Base-by-base conservation (phyloP, 768 basidiomycete genomes). In the Pulveroboletus frians region DNA sequence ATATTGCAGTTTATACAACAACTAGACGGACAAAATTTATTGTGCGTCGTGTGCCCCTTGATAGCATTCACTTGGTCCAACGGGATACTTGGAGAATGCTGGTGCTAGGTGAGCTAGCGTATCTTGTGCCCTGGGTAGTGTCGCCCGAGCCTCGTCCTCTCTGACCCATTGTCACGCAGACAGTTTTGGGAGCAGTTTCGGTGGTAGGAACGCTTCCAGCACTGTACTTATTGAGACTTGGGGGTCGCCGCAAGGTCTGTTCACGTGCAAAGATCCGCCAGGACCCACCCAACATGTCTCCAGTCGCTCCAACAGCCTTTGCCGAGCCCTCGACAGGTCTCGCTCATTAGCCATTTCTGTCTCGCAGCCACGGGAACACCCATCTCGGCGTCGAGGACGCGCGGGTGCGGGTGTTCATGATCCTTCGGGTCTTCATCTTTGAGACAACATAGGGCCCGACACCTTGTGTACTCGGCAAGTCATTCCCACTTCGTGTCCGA, bases 1-100 rank as follows among this genome's bases (percentile, higher is more conserved):
- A 85, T 87, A 81, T 65, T 87, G 38, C 85, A 87, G 55, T 88
- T 88, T 60, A 80, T 90, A 45, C 86, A 89, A 55, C 86, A 89
- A 56, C 66, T 89, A 27, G 85, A 88, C 50, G 86, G 85, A 13
- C 86, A 90, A 65, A 88, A 86, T 87, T 67, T 86, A 85, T 65
- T 85, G 84, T 85, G 53, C 53, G 79, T 65, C 7, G 3, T 6
- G 32, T 44, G 30, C 20, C n/a, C 4, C 30, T 35, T 18, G 32
- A 13, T 38, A 23, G 5, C 23, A 20, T 9, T 27, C 43, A 3
- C 21, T n/a, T n/a, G n/a, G n/a, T n/a, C 23, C 7, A 10, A 31
- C 20, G 86, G 15, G 84, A 88, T 50, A 85, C 82, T 92, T 90
- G 73, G 69, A 84, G 66, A 82, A 76, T 51, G 82, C 85, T 15